Conservation (phyloP, 129 eudicot genomes). For the Silybum marianum region DNA sequence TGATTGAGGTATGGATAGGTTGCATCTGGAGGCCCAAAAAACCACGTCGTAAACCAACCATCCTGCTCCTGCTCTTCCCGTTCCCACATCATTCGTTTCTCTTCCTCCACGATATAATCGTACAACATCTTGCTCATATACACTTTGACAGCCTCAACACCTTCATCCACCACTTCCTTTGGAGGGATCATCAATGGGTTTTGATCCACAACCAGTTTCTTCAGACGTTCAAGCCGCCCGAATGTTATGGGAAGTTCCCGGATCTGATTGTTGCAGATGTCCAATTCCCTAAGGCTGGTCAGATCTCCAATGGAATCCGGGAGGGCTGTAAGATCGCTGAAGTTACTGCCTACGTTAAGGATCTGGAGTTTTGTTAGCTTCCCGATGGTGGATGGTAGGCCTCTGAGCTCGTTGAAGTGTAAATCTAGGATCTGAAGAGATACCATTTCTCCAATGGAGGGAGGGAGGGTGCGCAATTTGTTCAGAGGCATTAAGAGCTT, state of each 20-base stretch:
- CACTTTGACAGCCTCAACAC: conserved; percentile 71
- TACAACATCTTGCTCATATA: conserved; percentile 72
- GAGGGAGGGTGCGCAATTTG: conserved; percentile 85
- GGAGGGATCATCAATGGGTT: conserved; percentile 87
- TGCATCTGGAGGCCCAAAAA: conserved; percentile 43
- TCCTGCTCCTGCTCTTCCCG: conserved; percentile 42
- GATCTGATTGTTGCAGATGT: conserved; percentile 87
- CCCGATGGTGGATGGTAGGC: conserved; percentile 74
- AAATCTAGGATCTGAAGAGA: conserved; percentile 64
- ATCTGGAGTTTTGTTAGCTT: conserved; percentile 67
- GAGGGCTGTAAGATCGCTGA: conserved; percentile 71
- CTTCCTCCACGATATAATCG: conserved; percentile 62
- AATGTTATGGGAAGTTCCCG: conserved; percentile 70
- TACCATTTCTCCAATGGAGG: conserved; percentile 83
- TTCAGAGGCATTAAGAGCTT: conserved; percentile 62
- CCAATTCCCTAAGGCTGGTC: conserved; percentile 71
- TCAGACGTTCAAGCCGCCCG: conserved; percentile 61
- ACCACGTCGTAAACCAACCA: conserved; percentile 66
- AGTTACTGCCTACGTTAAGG: conserved; percentile 72
- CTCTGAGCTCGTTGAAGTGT: conserved; percentile 87
- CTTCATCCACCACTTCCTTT: conserved; percentile 57
- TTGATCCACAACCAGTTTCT: conserved; percentile 60
- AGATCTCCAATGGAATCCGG: conserved; percentile 78
- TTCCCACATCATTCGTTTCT: conserved; percentile 47
- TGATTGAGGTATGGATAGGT: conserved; percentile 67